Evolutionary conservation across 192 early-diverging fungal species (phyloP).

Genomic region (Powellomyces hirtus): DNA sequence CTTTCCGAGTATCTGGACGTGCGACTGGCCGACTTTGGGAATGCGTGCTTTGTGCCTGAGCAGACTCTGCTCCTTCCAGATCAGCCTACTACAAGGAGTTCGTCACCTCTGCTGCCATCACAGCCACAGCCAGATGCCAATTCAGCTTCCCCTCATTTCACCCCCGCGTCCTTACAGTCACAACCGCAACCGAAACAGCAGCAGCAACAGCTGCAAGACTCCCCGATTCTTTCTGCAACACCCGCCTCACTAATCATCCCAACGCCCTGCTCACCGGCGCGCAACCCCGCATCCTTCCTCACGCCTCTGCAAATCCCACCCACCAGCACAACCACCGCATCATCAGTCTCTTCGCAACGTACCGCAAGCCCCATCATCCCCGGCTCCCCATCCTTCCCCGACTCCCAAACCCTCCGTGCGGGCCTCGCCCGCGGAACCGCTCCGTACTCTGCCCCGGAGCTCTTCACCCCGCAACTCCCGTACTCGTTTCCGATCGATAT

Average conservation of each 20-base stretch:
- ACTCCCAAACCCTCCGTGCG: slow-evolving; percentile 33
- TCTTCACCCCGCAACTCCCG: slow-evolving; percentile 26
- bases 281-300: neutral
- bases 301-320: slow-evolving; percentile 1
- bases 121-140: neutral
- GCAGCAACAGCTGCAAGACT: neutral
- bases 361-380: slow-evolving; percentile 8
- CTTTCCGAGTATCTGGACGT: slow-evolving; percentile 44
- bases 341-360: neutral
- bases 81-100: neutral
- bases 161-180: neutral
- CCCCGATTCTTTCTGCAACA: no score
- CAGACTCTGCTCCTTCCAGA: neutral
- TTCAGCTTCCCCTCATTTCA: neutral
- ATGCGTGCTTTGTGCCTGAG: slow-evolving; percentile 49
- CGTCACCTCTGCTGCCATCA: neutral
- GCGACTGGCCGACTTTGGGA: slow-evolving; percentile 54
- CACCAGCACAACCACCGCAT: neutral
- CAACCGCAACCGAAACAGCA: neutral
- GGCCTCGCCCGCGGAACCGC: slow-evolving; percentile 49
- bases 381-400: slow-evolving; percentile 12
- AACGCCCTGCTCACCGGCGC: neutral
- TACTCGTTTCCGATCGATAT: slow-evolving; percentile 53
- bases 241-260: neutral
- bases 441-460: slow-evolving; percentile 51